Evolutionary conservation across 306 rosid genomes (phyloP), one percentile per base, ranked within the genome.

Genomic region (Dryas alaskensis): DNA sequence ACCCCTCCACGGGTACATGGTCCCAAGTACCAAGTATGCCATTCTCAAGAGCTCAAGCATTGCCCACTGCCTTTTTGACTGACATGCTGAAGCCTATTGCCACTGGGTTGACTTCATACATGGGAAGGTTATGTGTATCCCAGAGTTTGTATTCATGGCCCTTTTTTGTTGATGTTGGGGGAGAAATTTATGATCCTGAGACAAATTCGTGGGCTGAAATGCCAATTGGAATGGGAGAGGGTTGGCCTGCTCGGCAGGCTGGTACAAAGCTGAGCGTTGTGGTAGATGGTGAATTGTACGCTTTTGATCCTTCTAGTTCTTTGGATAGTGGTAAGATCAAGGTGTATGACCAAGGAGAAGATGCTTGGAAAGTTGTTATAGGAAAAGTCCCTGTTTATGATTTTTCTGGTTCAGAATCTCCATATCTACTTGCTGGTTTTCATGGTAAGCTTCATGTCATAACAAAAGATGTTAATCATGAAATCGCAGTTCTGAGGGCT

Each of bases 191-290:
- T 81, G 96, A 94, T 75, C 98, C 98, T 9, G 89, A 88, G 65
- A 85, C 89, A 64, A 86, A 88, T 78, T 83, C 88, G 0, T 94
- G 98, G 98, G 75, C 78, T 11, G 98, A 91, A 78, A 94, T 94
- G 98, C 97, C 98, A 25, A 39, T 4, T 65, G 97, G 98, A 53
- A 94, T 94, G 98, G 96, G 98, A 40, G 97, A 94, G 62, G 97
- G 95, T 14, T 94, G 98, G 98, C 98, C 97, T 68, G 94, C 96
- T 10, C 79, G 89, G 72, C 98, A 91, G 59, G 98, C 96, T 2
- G 95, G 95, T 63, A 86, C 97, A 31, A 94, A 94, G 78, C 69
- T 88, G 81, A 94, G 98, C 27, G 88, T 94, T 11, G 90, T 90
- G 25, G 92, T 94, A 50, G 94, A 89, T 53, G 96, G 92, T 47